Conservation (phyloP, 2,329 filamentous ascomycete species). For the Colletotrichum noveboracense region DNA sequence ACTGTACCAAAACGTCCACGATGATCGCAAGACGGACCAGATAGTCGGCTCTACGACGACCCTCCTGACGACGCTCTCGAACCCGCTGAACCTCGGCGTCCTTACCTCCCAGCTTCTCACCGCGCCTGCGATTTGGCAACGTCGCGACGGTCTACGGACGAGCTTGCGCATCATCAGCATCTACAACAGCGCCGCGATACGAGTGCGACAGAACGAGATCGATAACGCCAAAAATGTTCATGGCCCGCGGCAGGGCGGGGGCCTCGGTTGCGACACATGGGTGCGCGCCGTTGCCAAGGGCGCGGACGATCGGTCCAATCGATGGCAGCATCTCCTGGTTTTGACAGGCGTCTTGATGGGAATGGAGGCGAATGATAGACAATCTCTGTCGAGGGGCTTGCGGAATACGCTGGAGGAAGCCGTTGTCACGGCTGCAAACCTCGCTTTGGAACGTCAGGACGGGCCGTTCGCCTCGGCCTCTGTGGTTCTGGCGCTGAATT, state of each 20-base stretch:
- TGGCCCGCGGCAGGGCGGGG: slow-evolving; percentile 42
- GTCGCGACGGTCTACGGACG: slow-evolving; percentile 64
- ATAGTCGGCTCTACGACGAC: slow-evolving; percentile 70
- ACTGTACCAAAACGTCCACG: slow-evolving; percentile 59
- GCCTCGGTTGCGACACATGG: slow-evolving; percentile 58
- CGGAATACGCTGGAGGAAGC: slow-evolving; percentile 73
- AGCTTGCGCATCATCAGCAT: slow-evolving; percentile 72
- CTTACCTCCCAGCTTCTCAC: slow-evolving; percentile 75
- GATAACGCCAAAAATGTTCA: slow-evolving; percentile 35
- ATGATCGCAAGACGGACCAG: slow-evolving; percentile 56
- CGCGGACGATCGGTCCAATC: slow-evolving; percentile 61
- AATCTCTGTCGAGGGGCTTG: slow-evolving; percentile 67
- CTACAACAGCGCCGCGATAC: slow-evolving; percentile 70
- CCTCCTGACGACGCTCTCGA: slow-evolving; percentile 72
- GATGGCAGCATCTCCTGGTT: slow-evolving; percentile 87
- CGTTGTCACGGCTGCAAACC: slow-evolving; percentile 75
- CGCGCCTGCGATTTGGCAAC: slow-evolving; percentile 73
- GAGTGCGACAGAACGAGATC: slow-evolving; percentile 54
- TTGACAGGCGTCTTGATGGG: slow-evolving; percentile 81
- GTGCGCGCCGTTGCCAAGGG: slow-evolving; percentile 61
- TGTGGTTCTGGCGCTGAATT: slow-evolving; percentile 76
- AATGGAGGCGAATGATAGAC: slow-evolving; percentile 68
- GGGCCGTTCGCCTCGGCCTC: slow-evolving; percentile 49
- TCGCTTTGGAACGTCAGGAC: slow-evolving; percentile 66
- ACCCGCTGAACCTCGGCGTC: slow-evolving; percentile 76